Evolutionary conservation across 345 rosid species (phyloP), one percentile per base, ranked within the genome.

Genomic region (Odontarrhena argentea): DNA sequence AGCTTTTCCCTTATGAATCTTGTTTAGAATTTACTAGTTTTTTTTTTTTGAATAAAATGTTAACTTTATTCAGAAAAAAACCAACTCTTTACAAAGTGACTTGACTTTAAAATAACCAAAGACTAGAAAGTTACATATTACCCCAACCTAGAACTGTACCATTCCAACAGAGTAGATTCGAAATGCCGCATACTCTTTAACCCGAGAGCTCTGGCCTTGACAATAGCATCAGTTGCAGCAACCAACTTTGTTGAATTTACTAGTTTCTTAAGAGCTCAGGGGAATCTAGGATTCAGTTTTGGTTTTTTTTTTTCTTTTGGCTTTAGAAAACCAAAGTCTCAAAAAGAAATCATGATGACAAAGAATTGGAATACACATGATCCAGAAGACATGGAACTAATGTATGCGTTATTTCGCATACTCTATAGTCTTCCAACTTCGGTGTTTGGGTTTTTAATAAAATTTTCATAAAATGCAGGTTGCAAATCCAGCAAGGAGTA

Each of bases 401-500:
- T 45, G 53, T 60, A 44, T 60, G 52, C 14, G 2, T 52, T 7
- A 30, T 52, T 12, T 24, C 10, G 32, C 38, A 32, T 32, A 32
- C 1, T 32, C 6, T 5, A 32, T 32, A 32, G 7, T 32, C 6
- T 32, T 52, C 9, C 22, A 18, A 5, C 25, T 14, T 26, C 34
- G 25, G 41, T 2, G 25, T 34, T 14, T 54, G 34, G 36, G 48
- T 4, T 63, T 24, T 45, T 65, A 36, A 59, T 6, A 5, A 42
- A 9, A 12, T 11, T 2, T 63, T 9, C 52, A 2, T 10, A 30
- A 18, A 65, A 46, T 47, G 73, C 81, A 90, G 99, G 78, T 74
- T 94, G 30, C 99, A 94, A 70, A 91, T 94, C 79, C 97, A 85
- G 77, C 95, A 91, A 4, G 97, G 96, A 35, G 99, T 94, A 49